Percentiles rank a stretch among this genome's conserved stretches.
These are phyloP conservation scores for Zymoseptoria tritici DNA, from an alignment of 2,329 filamentous ascomycete genomes.

Conservation along the genomic window DNA sequence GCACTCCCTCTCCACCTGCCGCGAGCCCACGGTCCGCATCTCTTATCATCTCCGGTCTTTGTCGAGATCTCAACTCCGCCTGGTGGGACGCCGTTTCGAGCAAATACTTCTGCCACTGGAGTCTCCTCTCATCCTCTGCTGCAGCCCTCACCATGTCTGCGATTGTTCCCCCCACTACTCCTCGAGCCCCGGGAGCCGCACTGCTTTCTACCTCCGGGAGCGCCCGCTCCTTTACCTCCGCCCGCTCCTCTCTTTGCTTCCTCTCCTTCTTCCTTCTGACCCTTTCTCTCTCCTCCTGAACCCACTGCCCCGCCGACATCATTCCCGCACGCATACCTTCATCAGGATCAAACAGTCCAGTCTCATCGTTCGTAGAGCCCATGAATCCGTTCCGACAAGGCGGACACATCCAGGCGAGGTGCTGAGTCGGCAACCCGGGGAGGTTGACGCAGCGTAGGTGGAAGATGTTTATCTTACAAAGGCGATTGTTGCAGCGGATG, in stretches of 20 bases:
- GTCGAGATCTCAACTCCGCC: no score
- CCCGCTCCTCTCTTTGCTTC: neutral
- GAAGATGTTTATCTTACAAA: constrained; percentile 11
- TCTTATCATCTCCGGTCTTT: neutral
- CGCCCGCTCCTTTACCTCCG: neutral
- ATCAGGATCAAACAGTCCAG: neutral
- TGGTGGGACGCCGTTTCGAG: no score
- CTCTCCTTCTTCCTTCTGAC: neutral
- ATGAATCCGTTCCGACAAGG: neutral
- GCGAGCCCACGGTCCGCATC: neutral
- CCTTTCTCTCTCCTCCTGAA: neutral
- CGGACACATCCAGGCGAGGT: constrained; percentile 12
- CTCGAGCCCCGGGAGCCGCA: neutral
- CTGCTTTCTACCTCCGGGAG: neutral
- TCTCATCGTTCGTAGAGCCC: neutral
- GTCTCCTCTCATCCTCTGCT: no score
- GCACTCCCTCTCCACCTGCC: no score
- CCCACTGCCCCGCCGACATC: neutral
- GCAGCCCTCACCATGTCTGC: neutral
- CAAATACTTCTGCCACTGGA: no score
- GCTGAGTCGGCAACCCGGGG: constrained; percentile 8
- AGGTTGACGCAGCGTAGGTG: constrained; percentile 11
- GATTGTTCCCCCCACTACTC: neutral
- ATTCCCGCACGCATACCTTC: neutral
- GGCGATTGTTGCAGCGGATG: constrained; percentile 7